Evolutionary conservation across 345 rosid genomes (phyloP).

Genomic region (Eucalyptus cladocalyx): DNA sequence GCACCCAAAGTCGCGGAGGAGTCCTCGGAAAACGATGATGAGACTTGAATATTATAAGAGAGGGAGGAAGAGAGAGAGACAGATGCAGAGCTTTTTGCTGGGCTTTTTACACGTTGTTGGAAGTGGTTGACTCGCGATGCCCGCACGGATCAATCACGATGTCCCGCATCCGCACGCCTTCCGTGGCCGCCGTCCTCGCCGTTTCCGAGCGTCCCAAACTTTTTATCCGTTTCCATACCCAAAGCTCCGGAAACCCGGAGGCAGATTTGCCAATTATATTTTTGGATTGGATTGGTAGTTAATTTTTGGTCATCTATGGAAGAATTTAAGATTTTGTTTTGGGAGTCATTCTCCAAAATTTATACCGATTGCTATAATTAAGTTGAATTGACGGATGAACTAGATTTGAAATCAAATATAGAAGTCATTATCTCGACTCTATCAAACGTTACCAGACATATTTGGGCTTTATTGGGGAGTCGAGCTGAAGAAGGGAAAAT

Average conservation of each 20-base stretch:
- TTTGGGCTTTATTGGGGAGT: too few species aligned
- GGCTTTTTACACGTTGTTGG: background rate
- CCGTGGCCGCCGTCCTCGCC: background rate
- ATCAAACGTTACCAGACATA: too few species aligned
- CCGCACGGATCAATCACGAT: background rate
- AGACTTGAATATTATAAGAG: background rate
- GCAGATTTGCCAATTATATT: background rate
- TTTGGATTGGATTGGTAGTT: background rate
- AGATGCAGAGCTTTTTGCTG: background rate
- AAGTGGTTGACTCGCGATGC: background rate
- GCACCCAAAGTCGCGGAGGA: background rate
- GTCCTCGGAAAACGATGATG: background rate
- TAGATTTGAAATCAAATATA: fast-evolving
- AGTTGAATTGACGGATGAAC: too few species aligned
- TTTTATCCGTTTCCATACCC: background rate
- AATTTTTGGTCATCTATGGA: background rate
- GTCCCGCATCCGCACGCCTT: background rate
- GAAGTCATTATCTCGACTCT: fast-evolving
- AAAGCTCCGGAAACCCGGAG: background rate
- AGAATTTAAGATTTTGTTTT: background rate
- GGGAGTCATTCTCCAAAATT: background rate
- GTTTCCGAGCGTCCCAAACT: background rate
- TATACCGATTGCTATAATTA: too few species aligned
- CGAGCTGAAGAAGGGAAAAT: background rate
- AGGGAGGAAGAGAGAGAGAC: background rate